Percentiles rank a stretch among this genome's conserved stretches.
Conservation (phyloP, 1,284 basidiomycete species). For the Stygiomarasmius scandens region DNA sequence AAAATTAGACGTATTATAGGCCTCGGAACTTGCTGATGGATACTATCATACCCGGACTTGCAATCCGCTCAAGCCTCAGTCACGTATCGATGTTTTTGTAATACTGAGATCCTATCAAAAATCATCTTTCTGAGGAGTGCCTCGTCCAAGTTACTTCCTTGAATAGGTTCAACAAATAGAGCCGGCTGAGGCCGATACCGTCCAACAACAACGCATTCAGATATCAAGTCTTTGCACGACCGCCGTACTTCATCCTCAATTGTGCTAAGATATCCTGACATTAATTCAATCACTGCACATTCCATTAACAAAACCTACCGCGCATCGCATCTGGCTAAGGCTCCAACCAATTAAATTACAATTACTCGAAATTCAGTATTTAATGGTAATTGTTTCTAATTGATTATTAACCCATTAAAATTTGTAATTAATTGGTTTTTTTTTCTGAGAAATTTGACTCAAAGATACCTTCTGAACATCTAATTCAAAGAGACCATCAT, state of each 20-base stretch:
- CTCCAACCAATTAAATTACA: too few species aligned
- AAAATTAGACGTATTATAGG: too few species aligned
- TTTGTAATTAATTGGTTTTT: too few species aligned
- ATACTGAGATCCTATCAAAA: background rate
- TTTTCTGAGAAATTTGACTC: too few species aligned
- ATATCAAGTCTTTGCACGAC: conserved; percentile 6
- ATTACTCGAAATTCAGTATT: too few species aligned
- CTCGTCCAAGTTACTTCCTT: background rate
- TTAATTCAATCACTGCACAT: too few species aligned
- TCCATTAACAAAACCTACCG: conserved; percentile 22
- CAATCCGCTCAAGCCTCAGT: conserved; percentile 7
- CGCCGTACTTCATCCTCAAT: conserved; percentile 6
- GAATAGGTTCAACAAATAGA: conserved; percentile 8
- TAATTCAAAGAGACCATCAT: too few species aligned
- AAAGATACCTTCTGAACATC: too few species aligned
- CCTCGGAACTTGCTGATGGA: too few species aligned
- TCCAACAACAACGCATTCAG: conserved; percentile 8
- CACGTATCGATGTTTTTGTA: background rate
- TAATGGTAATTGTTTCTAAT: too few species aligned
- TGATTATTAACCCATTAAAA: too few species aligned
- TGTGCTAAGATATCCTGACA: background rate
- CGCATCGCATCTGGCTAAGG: conserved; percentile 31
- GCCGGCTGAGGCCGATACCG: conserved; percentile 4
- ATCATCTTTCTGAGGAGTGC: background rate
- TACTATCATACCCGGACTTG: background rate